Evolutionary conservation across 345 rosid species (phyloP).

Genomic region (Populus deltoides): DNA sequence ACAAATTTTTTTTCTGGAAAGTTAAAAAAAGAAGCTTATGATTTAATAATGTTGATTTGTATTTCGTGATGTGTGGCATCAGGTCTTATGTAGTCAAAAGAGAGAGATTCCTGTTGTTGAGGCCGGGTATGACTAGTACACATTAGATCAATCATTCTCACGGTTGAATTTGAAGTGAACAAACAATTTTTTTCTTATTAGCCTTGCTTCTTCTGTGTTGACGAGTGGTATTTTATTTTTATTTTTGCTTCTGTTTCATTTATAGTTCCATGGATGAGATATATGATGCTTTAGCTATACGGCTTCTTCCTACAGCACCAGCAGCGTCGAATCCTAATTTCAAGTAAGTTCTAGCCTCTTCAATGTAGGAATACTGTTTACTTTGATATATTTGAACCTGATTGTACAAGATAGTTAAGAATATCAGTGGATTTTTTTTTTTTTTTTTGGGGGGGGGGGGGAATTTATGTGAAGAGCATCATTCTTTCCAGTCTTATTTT

Average conservation of each 20-base stretch:
- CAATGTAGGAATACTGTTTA: neutral
- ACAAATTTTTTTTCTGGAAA: neutral
- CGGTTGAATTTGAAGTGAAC: neutral
- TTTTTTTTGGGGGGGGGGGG: too few species aligned
- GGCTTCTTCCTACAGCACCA: constrained; percentile 60
- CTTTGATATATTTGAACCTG: neutral
- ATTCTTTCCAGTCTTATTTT: neutral
- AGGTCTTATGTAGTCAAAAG: constrained; percentile 58
- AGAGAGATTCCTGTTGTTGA: constrained; percentile 47
- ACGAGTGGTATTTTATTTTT: neutral
- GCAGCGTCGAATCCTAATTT: constrained; percentile 45
- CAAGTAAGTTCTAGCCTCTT: constrained; percentile 47
- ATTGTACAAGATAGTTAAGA: too few species aligned
- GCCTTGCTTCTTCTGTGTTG: neutral
- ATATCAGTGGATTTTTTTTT: too few species aligned
- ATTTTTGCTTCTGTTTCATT: neutral
- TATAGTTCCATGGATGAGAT: constrained; percentile 77
- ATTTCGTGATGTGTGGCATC: constrained; percentile 1
- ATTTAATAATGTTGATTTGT: neutral
- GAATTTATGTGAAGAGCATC: neutral
- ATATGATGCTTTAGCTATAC: constrained; percentile 67
- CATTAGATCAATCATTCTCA: too few species aligned
- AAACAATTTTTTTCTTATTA: neutral
- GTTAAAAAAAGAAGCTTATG: neutral
- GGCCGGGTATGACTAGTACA: constrained; percentile 46